These are phyloP conservation scores for Lipomyces chichibuensis DNA, from an alignment of 805 yeast species.

Conservation along the genomic window DNA sequence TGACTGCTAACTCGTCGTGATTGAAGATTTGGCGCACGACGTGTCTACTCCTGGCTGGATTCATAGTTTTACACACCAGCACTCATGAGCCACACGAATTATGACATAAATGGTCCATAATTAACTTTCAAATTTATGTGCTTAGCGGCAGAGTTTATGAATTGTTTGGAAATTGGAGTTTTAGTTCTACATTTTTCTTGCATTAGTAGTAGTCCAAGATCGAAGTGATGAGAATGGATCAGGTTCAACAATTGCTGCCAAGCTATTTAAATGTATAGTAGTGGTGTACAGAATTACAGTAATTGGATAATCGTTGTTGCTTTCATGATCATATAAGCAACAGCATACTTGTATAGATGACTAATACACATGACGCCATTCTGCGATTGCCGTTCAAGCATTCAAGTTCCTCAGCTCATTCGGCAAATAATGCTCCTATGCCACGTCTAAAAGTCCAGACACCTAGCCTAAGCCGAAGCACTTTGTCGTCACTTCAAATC, in stretches of 20 bases:
- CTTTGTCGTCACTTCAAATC: background rate
- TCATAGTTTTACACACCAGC: conserved; percentile 30
- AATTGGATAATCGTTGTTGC: background rate
- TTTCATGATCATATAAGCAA: background rate
- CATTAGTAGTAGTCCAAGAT: background rate
- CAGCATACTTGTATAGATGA: background rate
- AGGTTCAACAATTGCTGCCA: background rate
- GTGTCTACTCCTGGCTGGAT: conserved; percentile 52
- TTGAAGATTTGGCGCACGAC: conserved; percentile 59
- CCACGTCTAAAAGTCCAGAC: background rate
- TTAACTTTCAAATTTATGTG: background rate
- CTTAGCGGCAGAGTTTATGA: background rate
- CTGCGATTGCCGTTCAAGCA: background rate
- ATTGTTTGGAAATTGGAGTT: background rate
- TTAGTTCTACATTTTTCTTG: background rate
- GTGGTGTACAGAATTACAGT: background rate
- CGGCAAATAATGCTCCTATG: background rate
- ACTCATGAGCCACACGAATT: background rate
- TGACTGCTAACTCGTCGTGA: conserved; percentile 2
- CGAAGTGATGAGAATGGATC: background rate
- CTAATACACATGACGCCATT: background rate
- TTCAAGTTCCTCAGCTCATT: background rate
- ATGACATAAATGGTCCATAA: background rate
- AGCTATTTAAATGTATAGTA: background rate
- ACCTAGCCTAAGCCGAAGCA: background rate